Evolutionary conservation across 2,329 filamentous ascomycete species (phyloP), one percentile per base, ranked within the genome.

Genomic region (Elsinoe batatas): DNA sequence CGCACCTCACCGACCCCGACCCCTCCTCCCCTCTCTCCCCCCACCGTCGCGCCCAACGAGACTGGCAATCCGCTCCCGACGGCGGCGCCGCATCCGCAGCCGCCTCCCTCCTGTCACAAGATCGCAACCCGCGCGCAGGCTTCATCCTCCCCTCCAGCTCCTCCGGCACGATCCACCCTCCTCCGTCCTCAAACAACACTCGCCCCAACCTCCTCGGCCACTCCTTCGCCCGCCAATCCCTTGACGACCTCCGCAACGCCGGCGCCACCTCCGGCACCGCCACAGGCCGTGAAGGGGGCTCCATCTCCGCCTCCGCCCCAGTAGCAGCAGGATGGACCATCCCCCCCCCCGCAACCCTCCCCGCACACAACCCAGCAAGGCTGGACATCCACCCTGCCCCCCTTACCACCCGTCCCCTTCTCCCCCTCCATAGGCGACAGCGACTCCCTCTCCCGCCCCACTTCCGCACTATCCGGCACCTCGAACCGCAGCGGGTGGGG

Each of bases 51-150:
- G 51, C 40, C 17, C 50, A 58, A 47, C 50, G 53, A n/a, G 56
- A 58, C 43, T 60, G 56, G 56, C 54, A 58, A 36, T 40, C 53
- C 35, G 58, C 56, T 7, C 58, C 57, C 5, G 57, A 60, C 35
- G 57, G 57, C n/a, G 58, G 57, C 32, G 58, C 58, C n/a, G 57
- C 56, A 7, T 53, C 54, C n/a, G 58, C 57, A 11, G 58, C 58
- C 30, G 58, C 57, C 22, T 57, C 54, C 37, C 56, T 58, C 7
- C 37, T 55, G 2, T 33, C 32, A 12, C 51, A 57, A 33, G 56
- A 58, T 36, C 53, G 38, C 15, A 53, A 38, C 33, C 53, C 50
- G 1, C 40, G 46, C 10, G 51, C 35, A 44, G 47, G 46, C 54
- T 56, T 50, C 50, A 55, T 57, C 40, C 59, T 49, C 20, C 57